A percentile compares a stretch with the other conserved stretches of the same genome.
These are phyloP conservation scores for Pyricularia sp. DNA, from an alignment of 2,329 filamentous ascomycete genomes.

Conservation along the genomic window DNA sequence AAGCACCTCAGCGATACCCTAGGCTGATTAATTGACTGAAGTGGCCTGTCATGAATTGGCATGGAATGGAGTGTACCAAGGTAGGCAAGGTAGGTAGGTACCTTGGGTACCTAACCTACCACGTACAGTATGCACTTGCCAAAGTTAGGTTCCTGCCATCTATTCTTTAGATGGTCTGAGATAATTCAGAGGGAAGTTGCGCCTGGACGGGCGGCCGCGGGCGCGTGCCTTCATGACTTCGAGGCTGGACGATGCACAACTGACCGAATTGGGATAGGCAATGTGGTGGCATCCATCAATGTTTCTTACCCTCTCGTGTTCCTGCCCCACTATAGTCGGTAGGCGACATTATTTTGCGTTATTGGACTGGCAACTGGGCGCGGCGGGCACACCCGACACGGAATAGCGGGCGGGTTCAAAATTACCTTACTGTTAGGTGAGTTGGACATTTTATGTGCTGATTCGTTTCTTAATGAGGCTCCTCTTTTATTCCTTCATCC, in stretches of 20 bases:
- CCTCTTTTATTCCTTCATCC: background rate
- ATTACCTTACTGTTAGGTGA: background rate
- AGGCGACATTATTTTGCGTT: background rate
- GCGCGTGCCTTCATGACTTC: background rate
- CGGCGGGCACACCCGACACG: background rate
- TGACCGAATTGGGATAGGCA: background rate
- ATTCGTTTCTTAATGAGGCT: background rate
- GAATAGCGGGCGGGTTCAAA: background rate
- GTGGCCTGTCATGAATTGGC: background rate
- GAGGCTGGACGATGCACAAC: background rate
- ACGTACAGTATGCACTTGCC: no score
- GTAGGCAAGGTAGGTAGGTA: background rate
- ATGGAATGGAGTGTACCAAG: background rate
- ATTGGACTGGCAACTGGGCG: background rate
- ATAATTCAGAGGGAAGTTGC: background rate
- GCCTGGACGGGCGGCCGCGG: background rate
- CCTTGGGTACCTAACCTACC: no score
- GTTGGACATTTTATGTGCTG: background rate
- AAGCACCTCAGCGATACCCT: background rate
- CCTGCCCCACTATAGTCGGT: background rate
- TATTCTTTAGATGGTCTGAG: background rate
- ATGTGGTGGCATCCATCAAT: background rate
- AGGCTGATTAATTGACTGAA: background rate
- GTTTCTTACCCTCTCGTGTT: background rate
- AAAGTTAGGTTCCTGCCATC: no score